Evolutionary conservation across 371 early-diverging fungal genomes (phyloP).

Genomic region (Syncephalastrum racemosum): DNA sequence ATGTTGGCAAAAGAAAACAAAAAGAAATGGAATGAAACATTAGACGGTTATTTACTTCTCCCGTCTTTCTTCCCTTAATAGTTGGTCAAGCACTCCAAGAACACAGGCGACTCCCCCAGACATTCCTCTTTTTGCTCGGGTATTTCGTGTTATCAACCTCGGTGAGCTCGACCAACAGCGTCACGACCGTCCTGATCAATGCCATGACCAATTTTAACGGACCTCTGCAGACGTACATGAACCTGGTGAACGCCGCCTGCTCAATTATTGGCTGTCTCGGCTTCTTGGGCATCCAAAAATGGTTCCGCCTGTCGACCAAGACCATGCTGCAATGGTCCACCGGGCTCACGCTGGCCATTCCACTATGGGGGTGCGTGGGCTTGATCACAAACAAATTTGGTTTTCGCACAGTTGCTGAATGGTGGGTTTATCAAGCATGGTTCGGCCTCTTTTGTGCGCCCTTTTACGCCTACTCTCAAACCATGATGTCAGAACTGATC

Average conservation of each 20-base stretch:
- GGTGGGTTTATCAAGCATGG: slow-evolving; percentile 44
- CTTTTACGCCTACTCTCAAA: slow-evolving; percentile 35
- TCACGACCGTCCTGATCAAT: slow-evolving; percentile 30
- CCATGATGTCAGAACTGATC: slow-evolving; percentile 51
- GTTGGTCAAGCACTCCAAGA: slow-evolving; percentile 35
- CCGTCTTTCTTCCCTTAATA: background rate
- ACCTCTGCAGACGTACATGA: slow-evolving; percentile 27
- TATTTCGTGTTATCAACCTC: slow-evolving; percentile 49
- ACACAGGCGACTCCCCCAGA: slow-evolving; percentile 40
- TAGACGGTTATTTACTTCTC: no score
- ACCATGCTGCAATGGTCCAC: slow-evolving; percentile 34
- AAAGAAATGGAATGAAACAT: background rate
- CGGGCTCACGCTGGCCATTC: slow-evolving; percentile 21
- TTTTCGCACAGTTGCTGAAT: slow-evolving; percentile 26
- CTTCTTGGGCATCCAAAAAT: slow-evolving; percentile 36
- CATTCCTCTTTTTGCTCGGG: slow-evolving; percentile 35
- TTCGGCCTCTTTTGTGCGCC: slow-evolving; percentile 45
- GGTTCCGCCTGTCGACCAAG: slow-evolving; percentile 29
- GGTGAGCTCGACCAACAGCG: slow-evolving; percentile 39
- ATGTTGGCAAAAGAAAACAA: no score
- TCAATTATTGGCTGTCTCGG: slow-evolving; percentile 42
- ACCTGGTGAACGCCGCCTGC: slow-evolving; percentile 27
- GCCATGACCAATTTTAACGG: slow-evolving; percentile 34
- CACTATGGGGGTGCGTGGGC: slow-evolving; percentile 45
- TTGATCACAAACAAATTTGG: slow-evolving; percentile 25